Conservation (phyloP, 768 basidiomycete species). For the Tephrocybe rancida region DNA sequence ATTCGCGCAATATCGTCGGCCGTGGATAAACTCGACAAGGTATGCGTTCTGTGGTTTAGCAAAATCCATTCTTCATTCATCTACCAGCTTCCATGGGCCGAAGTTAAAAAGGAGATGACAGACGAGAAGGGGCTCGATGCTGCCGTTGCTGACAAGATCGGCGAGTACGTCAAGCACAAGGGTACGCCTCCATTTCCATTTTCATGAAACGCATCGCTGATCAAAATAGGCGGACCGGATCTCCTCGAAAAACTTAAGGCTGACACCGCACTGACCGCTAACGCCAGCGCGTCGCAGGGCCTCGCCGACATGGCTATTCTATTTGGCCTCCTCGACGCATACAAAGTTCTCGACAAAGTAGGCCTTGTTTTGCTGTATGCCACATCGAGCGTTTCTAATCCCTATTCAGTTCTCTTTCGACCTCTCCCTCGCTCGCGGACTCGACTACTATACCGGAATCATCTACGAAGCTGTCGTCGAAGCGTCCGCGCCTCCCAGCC, state of each 20-base stretch:
- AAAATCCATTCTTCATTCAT: neutral
- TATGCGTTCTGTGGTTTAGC: slow-evolving; percentile 25
- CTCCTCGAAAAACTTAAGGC: slow-evolving; percentile 71
- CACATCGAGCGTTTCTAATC: neutral
- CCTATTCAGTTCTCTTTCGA: slow-evolving; percentile 87
- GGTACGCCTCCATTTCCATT: slow-evolving; percentile 47
- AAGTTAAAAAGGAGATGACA: slow-evolving; percentile 96
- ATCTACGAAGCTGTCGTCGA: slow-evolving; percentile 97
- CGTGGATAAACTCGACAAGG: slow-evolving; percentile 99
- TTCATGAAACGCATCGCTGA: too few relatives aligned
- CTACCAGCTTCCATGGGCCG: slow-evolving; percentile 77
- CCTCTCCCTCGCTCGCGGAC: slow-evolving; percentile 93
- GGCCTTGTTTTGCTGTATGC: slow-evolving; percentile 6
- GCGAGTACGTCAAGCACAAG: slow-evolving; percentile 95
- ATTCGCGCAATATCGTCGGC: slow-evolving; percentile 93
- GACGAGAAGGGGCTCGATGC: slow-evolving; percentile 89
- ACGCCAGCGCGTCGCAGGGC: slow-evolving; percentile 78
- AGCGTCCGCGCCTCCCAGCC: slow-evolving; percentile 89
- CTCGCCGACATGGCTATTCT: slow-evolving; percentile 84
- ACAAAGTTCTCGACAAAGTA: slow-evolving; percentile 79
- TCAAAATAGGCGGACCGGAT: slow-evolving; percentile 82
- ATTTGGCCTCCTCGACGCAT: slow-evolving; percentile 81
- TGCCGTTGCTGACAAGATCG: slow-evolving; percentile 88
- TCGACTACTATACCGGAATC: slow-evolving; percentile 98
- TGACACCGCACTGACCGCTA: slow-evolving; percentile 66